Evolutionary conservation across 2,329 filamentous ascomycete species (phyloP), one percentile per base, ranked within the genome.

Genomic region (Monosporascus sp.): DNA sequence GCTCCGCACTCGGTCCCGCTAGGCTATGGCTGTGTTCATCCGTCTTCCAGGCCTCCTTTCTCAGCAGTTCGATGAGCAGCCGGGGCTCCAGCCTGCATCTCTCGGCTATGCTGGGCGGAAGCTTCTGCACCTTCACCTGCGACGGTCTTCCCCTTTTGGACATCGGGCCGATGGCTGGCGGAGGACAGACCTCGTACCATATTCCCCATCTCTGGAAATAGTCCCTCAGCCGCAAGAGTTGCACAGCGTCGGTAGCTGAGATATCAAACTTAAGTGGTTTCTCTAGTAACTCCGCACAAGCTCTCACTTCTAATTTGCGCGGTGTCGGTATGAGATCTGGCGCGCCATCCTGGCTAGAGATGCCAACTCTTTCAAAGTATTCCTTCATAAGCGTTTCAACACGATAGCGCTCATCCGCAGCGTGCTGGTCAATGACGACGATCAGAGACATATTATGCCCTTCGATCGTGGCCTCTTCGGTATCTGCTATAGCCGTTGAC

Each of bases 371-470:
- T 55, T 53, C 50, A 56, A 84, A 83, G 51, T 82, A 84, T 6
- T 58, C 59, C 0, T 61, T 60, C 66, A 95, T 83, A 1, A 99
- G 75, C 0, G 69, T 66, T 65, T 99, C 94, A 1, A 97, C 80
- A 1, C 85, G 84, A 57, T 88, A 84, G 46, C 94, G 81, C 72
- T 99, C 94, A 66, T 97, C 93, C 3, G 92, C 94, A 1, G 94
- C 94, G 66, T 99, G 94, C 64, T 99, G 94, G 64, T 99, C 94
- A 6, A 97, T 79, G 39, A 97, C 75, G 0, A 96, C 78, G 5
- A 97, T 72, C 1, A 84, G 25, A 48, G 65, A 52, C 11, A 48
- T 34, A 5, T 39, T 34, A 6, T 41, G 17, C 39, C 54, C 25
- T 45, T 45, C 6, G 17, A 6, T 6, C 14, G 20, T 17, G 54